phyloP scores from a whole-genome alignment of 495 filamentous ascomycete genomes.

The Elaphomyces granulatus region DNA sequence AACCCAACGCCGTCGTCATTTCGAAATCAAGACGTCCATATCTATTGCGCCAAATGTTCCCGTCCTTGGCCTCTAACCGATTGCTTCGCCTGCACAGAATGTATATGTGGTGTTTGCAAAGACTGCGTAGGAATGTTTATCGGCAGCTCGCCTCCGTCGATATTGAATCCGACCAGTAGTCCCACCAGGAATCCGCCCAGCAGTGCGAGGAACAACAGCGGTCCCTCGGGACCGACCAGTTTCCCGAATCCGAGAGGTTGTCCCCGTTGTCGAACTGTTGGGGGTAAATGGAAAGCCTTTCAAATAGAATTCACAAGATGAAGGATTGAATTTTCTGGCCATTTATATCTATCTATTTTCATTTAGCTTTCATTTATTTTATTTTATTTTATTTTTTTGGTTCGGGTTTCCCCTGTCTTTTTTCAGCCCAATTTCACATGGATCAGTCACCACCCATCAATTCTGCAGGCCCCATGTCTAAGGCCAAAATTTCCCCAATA shows the following conservation, averaged over 20 bases:
- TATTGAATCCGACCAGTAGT: constrained; percentile 29
- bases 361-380: not conserved
- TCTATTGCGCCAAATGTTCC: constrained; percentile 77
- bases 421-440: not conserved
- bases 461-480: too few relatives aligned
- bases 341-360: not conserved
- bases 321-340: not conserved
- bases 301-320: constrained; percentile 28
- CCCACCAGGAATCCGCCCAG: constrained; percentile 19
- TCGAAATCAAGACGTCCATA: constrained; percentile 49
- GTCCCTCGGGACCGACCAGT: constrained; percentile 24
- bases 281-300: constrained; percentile 40
- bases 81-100: constrained; percentile 85
- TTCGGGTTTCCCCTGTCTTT: not conserved
- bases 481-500: too few relatives aligned
- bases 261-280: constrained; percentile 35
- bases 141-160: constrained; percentile 28
- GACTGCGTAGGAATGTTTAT: constrained; percentile 73
- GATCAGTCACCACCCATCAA: too few relatives aligned
- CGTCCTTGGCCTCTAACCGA: constrained; percentile 57
- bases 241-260: constrained; percentile 32
- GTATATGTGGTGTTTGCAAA: constrained; percentile 79
- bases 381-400: not conserved
- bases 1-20: constrained; percentile 32
- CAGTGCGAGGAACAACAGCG: constrained; percentile 8